A percentile compares a stretch with the other conserved stretches of the same genome.
These are phyloP conservation scores for Coemansia sp. DNA, from an alignment of 192 early-diverging fungal genomes.

Conservation along the genomic window DNA sequence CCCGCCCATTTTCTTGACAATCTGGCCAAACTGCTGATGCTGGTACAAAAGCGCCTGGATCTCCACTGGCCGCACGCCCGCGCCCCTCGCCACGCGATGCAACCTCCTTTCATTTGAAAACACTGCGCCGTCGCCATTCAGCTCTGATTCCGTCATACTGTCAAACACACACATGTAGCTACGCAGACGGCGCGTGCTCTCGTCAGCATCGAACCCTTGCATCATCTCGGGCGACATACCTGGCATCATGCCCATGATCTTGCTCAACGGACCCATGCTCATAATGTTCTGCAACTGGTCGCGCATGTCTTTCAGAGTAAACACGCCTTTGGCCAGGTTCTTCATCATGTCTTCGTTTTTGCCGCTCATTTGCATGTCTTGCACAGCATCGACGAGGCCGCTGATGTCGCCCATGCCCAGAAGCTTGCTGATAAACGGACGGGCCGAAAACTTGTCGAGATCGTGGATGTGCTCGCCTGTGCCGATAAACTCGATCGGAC, in stretches of 20 bases:
- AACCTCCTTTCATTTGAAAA: constrained; percentile 77
- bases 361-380: constrained; percentile 78
- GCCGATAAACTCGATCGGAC: constrained; percentile 94
- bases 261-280: constrained; percentile 89
- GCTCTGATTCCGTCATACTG: constrained; percentile 88
- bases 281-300: constrained; percentile 88
- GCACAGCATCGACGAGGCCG: constrained; percentile 84
- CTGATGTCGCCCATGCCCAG: constrained; percentile 91
- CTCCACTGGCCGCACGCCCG: constrained; percentile 77
- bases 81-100: constrained; percentile 78
- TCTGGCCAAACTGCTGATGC: constrained; percentile 75
- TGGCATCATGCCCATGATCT: constrained; percentile 86
- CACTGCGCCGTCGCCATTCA: constrained; percentile 83
- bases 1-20: constrained; percentile 93
- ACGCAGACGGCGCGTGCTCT: constrained; percentile 61
- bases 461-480: constrained; percentile 98
- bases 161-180: constrained; percentile 92
- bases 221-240: constrained; percentile 67
- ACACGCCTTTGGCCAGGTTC: constrained; percentile 83
- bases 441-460: constrained; percentile 84
- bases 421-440: constrained; percentile 90
- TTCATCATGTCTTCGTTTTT: constrained; percentile 87
- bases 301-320: constrained; percentile 91
- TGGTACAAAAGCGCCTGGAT: constrained; percentile 82
- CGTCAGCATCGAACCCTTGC: constrained; percentile 60